Conservation (phyloP, 495 filamentous ascomycete genomes). For the Xylaria venustula region DNA sequence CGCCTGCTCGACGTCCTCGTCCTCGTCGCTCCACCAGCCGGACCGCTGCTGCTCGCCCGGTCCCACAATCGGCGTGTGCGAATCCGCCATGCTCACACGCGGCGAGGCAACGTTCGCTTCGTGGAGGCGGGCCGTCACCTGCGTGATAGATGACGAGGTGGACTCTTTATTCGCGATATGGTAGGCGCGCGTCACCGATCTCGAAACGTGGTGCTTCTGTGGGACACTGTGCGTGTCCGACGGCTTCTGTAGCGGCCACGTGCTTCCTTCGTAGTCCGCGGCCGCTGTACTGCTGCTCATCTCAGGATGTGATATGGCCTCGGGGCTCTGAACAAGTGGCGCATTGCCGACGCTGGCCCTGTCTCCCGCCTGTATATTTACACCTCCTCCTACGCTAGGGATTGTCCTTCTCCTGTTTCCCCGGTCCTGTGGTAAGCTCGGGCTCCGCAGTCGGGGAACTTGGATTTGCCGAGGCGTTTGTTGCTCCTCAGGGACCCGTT, state of each 20-base stretch:
- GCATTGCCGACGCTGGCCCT: background rate
- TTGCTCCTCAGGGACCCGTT: background rate
- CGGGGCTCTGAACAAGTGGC: constrained; percentile 1
- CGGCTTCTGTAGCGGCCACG: constrained; percentile 11
- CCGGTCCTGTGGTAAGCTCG: constrained; percentile 3
- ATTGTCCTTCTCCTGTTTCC: background rate
- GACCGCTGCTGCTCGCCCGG: constrained; percentile 15
- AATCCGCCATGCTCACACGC: constrained; percentile 4
- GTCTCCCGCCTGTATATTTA: background rate
- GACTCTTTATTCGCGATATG: constrained; percentile 10
- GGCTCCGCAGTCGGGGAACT: constrained; percentile 12
- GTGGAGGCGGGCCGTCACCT: background rate
- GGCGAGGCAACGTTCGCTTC: background rate
- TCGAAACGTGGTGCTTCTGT: background rate
- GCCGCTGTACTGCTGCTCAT: background rate
- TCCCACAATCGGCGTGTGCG: constrained; percentile 5
- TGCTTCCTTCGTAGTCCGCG: background rate
- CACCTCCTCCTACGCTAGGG: background rate
- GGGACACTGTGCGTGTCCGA: background rate
- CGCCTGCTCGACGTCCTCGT: background rate
- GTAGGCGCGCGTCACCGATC: background rate
- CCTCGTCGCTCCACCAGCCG: constrained; percentile 13
- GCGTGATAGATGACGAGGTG: background rate
- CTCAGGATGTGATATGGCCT: background rate
- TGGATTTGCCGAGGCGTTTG: background rate